These are phyloP conservation scores for Polyplosphaeria fusca DNA, from an alignment of 495 filamentous ascomycete genomes.

Conservation along the genomic window DNA sequence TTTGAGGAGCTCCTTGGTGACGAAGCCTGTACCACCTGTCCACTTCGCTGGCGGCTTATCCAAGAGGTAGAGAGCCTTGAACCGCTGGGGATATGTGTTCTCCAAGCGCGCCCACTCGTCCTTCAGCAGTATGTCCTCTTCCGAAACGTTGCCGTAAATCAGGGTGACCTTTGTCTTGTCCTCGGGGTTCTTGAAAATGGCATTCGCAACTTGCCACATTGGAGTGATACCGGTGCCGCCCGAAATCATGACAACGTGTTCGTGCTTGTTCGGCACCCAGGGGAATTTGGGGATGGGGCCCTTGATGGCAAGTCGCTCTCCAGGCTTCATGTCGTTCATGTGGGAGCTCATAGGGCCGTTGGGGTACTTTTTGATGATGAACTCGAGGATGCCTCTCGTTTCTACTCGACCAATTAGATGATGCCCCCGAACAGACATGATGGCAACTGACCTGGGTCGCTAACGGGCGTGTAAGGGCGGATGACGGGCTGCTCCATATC, in stretches of 20 bases:
- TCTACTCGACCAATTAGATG: slow-evolving; percentile 53
- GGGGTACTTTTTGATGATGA: slow-evolving; percentile 87
- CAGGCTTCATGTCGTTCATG: slow-evolving; percentile 75
- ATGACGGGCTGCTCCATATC: slow-evolving; percentile 78
- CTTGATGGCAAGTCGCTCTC: slow-evolving; percentile 83
- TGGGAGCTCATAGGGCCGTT: slow-evolving; percentile 87
- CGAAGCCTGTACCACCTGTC: slow-evolving; percentile 69
- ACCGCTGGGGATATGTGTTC: slow-evolving; percentile 89
- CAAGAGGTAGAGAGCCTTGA: slow-evolving; percentile 84
- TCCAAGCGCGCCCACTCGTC: slow-evolving; percentile 76
- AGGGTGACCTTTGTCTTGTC: slow-evolving; percentile 96
- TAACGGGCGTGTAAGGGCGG: slow-evolving; percentile 88
- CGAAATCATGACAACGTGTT: slow-evolving; percentile 86
- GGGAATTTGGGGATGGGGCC: slow-evolving; percentile 92
- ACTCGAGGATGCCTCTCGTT: slow-evolving; percentile 73
- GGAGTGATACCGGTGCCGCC: slow-evolving; percentile 96
- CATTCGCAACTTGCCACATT: slow-evolving; percentile 79
- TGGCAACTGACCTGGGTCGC: slow-evolving; percentile 66
- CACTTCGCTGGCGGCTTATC: slow-evolving; percentile 82
- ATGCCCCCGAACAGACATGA: neutral
- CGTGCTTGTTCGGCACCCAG: slow-evolving; percentile 90
- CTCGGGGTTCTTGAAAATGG: slow-evolving; percentile 92
- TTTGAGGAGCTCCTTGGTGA: slow-evolving; percentile 87
- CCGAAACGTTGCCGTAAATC: slow-evolving; percentile 80
- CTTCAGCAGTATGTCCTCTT: slow-evolving; percentile 87